Evolutionary conservation across 495 filamentous ascomycete species (phyloP), one percentile per base, ranked within the genome.

Genomic region (Penicillium flavigenum): DNA sequence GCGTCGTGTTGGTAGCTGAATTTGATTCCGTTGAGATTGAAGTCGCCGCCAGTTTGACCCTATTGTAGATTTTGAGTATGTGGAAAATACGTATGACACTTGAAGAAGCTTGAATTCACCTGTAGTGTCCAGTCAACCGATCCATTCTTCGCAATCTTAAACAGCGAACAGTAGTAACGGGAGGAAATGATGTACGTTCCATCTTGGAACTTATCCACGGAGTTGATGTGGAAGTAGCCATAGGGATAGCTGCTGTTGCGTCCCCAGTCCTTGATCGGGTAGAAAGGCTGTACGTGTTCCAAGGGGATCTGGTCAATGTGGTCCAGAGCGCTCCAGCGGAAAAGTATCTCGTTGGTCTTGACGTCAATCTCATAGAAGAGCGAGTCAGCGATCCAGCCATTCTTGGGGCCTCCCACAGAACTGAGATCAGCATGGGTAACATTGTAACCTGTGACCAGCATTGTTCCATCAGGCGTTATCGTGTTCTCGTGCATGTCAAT

Each of bases 371-470:
- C 77, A 54, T 76, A 74, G 31, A 78, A 67, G 16, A 76, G 68
- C 22, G 73, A 62, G 57, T 79, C 73, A 8, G 72, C 65, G 32
- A 79, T 70, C 74, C 75, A 78, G 38, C 78, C 76, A 56, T 75
- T 55, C 3, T 55, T 47, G 3, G 67, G 67, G 6, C 65, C 72
- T 11, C 74, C 76, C 31, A 73, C 66, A 3, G 65, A 57, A 0
- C 62, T 70, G 19, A 78, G 57, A 55, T 80, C 74, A 19, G 68
- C 57, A 1, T 49, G 59, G n/a, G 74, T 72, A 7, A 67, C 70
- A 46, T 79, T 71, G 52, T 77, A 81, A 20, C 75, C 68, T 12
- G 73, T 71, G 12, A 79, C 73, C 5, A 81, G 58, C n/a, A 77
- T 70, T 0, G 77, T 80, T 42, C 72, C 58, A 36, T 76, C 66